These are phyloP conservation scores for Ceratobasidium sp. DNA, from an alignment of 1,284 basidiomycete genomes.

Conservation along the genomic window DNA sequence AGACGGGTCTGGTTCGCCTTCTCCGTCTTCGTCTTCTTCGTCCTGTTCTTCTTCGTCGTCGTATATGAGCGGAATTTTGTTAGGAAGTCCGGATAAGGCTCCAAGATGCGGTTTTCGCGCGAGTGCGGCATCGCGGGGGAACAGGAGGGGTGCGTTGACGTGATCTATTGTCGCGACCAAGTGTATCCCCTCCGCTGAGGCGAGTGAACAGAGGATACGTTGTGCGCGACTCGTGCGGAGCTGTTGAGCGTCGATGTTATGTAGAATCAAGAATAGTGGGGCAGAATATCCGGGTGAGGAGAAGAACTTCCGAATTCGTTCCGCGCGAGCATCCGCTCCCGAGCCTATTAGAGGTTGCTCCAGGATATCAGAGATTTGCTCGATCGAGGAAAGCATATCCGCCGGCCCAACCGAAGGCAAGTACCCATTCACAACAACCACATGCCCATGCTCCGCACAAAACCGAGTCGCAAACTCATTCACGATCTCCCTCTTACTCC, in stretches of 20 bases:
- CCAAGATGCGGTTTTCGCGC: slow-evolving; percentile 62
- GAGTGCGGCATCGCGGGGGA: slow-evolving; percentile 72
- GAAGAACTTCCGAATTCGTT: slow-evolving; percentile 75
- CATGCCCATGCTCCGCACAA: slow-evolving; percentile 73
- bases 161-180: slow-evolving; percentile 88
- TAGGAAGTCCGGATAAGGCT: neutral
- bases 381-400: slow-evolving; percentile 79
- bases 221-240: slow-evolving; percentile 74
- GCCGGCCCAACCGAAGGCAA: slow-evolving; percentile 77
- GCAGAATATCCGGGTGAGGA: slow-evolving; percentile 52
- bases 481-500: slow-evolving; percentile 82
- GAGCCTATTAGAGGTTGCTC: slow-evolving; percentile 56
- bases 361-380: slow-evolving; percentile 66
- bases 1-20: slow-evolving; percentile 39
- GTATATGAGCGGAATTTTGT: no score
- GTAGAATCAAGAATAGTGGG: slow-evolving; percentile 80
- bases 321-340: slow-evolving; percentile 69
- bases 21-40: slow-evolving; percentile 37
- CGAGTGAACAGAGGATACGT: slow-evolving; percentile 76
- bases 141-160: slow-evolving; percentile 82
- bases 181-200: slow-evolving; percentile 79
- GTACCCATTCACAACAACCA: slow-evolving; percentile 85
- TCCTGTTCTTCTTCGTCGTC: slow-evolving; percentile 9
- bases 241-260: slow-evolving; percentile 86
- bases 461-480: slow-evolving; percentile 76